Base-by-base conservation (phyloP, 495 filamentous ascomycete species). In the Hyaloscypha variabilis region DNA sequence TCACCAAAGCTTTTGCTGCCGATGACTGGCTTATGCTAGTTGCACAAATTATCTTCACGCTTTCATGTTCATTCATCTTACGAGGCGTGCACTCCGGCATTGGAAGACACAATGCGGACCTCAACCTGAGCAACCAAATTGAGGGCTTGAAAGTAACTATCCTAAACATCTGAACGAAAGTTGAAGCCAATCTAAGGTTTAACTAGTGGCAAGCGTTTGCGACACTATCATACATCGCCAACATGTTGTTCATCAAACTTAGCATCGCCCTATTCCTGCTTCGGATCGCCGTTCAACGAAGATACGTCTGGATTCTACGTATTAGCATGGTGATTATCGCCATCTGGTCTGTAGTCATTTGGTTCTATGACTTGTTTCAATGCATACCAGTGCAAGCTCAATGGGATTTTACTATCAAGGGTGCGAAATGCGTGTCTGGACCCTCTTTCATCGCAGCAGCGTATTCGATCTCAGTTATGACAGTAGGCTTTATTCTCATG, bases 231-330 rank as follows among this genome's bases (percentile, higher is more conserved):
- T 80, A 80, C 39, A 63, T 80, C 24, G 60, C 66, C 8, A 74
- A 76, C 65, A 80, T 80, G 78, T 77, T 75, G 76, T 72, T 78
- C 69, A 78, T 80, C 70, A 80, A 80, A 67, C 67, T 80, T 17
- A 77, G 75, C 66, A 78, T 80, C 53, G 78, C 73, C n/a, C 67
- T 77, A 24, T 80, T 80, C 58, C 73, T 80, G 34, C 71, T 78
- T 8, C 78, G 78, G 0, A 71, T 80, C 11, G 74, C 77, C 1
- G 61, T 73, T 6, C 68, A 72, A 28, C 72, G 70, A 17, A 51
- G 67, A 31, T 80, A 78, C 62, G 74, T 70, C 54, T 80, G 73
- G 66, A 75, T 70, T 31, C 66, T 80, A 4, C 69, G 72, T 30
- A 62, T 63, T 30, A 75, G 71, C 51, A 71, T 80, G 31, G 53